These are phyloP conservation scores for Cymbopogon citratus DNA, from an alignment of 176 grass and related monocot species.

Conservation along the genomic window DNA sequence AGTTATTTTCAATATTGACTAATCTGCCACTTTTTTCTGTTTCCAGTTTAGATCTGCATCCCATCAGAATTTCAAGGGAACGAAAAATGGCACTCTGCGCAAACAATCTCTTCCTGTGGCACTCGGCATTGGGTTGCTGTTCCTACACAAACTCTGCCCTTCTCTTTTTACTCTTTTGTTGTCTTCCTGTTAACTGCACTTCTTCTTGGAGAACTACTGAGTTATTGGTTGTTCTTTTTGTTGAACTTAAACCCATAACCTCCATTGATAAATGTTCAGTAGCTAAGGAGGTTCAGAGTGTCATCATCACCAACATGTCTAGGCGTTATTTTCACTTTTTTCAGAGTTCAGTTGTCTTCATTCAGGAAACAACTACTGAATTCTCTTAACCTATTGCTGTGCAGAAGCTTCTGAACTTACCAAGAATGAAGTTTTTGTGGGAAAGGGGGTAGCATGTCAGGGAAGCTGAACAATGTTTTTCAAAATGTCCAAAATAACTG, in stretches of 20 bases:
- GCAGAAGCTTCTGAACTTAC: background rate
- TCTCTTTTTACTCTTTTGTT: too few relatives aligned
- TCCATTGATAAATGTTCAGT: background rate
- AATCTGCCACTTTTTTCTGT: too few relatives aligned
- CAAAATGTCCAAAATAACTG: too few relatives aligned
- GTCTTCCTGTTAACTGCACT: slow-evolving; percentile 47
- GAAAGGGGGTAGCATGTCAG: slow-evolving; percentile 5
- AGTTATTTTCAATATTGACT: too few relatives aligned
- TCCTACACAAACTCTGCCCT: too few relatives aligned
- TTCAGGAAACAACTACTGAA: background rate
- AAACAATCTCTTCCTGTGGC: too few relatives aligned
- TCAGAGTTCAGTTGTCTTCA: slow-evolving; percentile 1
- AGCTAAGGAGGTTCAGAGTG: background rate
- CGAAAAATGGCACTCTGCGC: too few relatives aligned
- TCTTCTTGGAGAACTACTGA: slow-evolving; percentile 57
- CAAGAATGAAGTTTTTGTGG: background rate
- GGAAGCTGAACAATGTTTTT: background rate
- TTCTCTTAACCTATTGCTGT: background rate
- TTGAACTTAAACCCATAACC: background rate
- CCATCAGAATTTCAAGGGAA: too few relatives aligned
- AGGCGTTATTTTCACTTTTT: background rate
- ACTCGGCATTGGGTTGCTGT: too few relatives aligned
- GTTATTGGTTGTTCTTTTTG: background rate
- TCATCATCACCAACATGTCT: too few relatives aligned
- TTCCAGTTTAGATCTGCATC: too few relatives aligned